Base-by-base conservation (phyloP, 371 early-diverging fungal genomes). In the Dinochytrium kinnereticum region DNA sequence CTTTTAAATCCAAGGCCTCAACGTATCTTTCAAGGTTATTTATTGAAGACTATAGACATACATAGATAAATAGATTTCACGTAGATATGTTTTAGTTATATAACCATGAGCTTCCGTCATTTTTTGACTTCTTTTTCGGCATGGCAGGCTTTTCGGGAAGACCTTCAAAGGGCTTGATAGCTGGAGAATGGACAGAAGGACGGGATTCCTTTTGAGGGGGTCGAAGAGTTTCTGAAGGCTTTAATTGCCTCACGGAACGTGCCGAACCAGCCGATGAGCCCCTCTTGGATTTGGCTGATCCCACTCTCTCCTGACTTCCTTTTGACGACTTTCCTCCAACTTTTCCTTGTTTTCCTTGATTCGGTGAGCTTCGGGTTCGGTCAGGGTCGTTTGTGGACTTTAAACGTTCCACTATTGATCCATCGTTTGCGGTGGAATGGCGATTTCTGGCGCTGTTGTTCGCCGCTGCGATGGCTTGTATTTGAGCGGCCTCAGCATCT, bases 401-500 rank as follows among this genome's bases (percentile, higher is more conserved):
- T n/a, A n/a, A n/a, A n/a, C n/a, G n/a, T n/a, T n/a, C n/a, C n/a
- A n/a, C 57, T 55, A 26, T 26, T 33, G 61, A 61, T 13, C 15
- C 30, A 13, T 61, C 34, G 61, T 61, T 61, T 61, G 34, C 36
- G 24, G 37, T 33, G 31, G 61, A 34, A 15, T 2, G 28, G 7
- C 36, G 3, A 36, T 34, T 61, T 36, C 37, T 17, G 7, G 61
- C 31, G 13, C 5, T 31, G 36, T 61, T 61, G 37, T 31, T 61
- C 21, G 66, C 66, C 21, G 66, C 44, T 10, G 66, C 49, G 2
- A 36, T 7, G 21, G 24, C 33, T 33, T 61, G 26, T 5, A 38
- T 61, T 3, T 61, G 64, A 7, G 64, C 3, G 7, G 38, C 38
- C 34, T 61, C 64, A 7, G 64, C 64, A 15, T 61, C 64, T 61